Percentiles rank a stretch among this genome's conserved stretches.
Evolutionary conservation across 2,329 filamentous ascomycete genomes (phyloP).

Genomic region (Aspergillus sp.): DNA sequence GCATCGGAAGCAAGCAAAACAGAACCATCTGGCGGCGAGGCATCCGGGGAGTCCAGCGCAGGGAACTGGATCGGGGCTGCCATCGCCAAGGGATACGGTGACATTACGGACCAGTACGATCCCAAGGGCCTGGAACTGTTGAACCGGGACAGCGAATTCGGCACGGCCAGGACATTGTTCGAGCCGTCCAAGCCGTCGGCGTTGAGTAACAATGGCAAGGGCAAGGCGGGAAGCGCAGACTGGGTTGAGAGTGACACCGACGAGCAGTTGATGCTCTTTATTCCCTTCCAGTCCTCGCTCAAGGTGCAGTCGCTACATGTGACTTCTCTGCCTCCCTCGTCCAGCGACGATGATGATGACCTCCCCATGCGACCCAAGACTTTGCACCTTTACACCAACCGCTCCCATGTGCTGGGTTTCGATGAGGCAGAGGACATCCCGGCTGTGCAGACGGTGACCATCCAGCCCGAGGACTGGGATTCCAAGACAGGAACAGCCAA

Average conservation of each 20-base stretch:
- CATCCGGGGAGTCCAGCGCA: constrained; percentile 38
- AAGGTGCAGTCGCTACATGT: constrained; percentile 87
- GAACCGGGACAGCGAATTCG: constrained; percentile 76
- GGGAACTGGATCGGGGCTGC: constrained; percentile 67
- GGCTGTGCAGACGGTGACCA: constrained; percentile 72
- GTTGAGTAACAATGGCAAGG: constrained; percentile 40
- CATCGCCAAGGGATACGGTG: constrained; percentile 73
- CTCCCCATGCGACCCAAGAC: constrained; percentile 74
- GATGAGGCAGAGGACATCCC: constrained; percentile 86
- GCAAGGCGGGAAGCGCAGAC: constrained; percentile 59
- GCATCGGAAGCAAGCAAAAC: constrained; percentile 56
- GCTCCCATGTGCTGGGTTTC: constrained; percentile 85
- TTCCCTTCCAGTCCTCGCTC: constrained; percentile 80
- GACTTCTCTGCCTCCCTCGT: constrained; percentile 66
- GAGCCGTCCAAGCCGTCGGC: constrained; percentile 62
- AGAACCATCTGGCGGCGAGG: constrained; percentile 37
- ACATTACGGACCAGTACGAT: constrained; percentile 81
- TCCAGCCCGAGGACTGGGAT: constrained; percentile 77
- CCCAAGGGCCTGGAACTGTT: constrained; percentile 75
- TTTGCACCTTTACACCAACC: constrained; percentile 83
- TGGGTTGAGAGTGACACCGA: constrained; percentile 97
- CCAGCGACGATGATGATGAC: constrained; percentile 62
- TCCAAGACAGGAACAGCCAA: constrained; percentile 64
- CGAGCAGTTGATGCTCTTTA: constrained; percentile 89
- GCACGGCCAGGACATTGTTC: constrained; percentile 69